A percentile compares a stretch with the other conserved stretches of the same genome.
phyloP scores from a whole-genome alignment of 345 rosid genomes.

The Lumnitzera littorea region DNA sequence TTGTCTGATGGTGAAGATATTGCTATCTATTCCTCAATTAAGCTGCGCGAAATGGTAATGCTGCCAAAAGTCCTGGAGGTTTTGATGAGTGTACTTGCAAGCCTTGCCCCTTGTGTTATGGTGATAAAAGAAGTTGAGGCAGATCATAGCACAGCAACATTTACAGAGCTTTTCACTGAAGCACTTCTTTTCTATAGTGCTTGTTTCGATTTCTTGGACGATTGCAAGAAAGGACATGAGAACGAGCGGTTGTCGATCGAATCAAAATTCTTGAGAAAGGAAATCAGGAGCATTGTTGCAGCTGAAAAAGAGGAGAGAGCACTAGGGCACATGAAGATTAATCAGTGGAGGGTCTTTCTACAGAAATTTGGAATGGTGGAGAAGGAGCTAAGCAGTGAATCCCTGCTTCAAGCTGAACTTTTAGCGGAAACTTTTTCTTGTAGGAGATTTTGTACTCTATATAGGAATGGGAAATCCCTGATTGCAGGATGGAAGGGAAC shows the following conservation, averaged over 20 bases:
- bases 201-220: constrained; percentile 14
- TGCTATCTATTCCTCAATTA: constrained; percentile 5
- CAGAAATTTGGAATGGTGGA: constrained; percentile 5
- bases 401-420: too few species aligned
- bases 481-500: constrained; percentile 15
- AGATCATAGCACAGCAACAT: constrained; percentile 11
- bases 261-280: constrained; percentile 6
- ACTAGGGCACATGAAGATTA: constrained; percentile 8
- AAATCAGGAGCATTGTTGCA: constrained; percentile 7
- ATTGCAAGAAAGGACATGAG: constrained; percentile 8
- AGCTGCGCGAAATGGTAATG: background rate
- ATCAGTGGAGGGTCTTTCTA: constrained; percentile 15
- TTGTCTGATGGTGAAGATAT: constrained; percentile 8
- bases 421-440: too few species aligned
- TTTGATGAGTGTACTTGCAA: constrained; percentile 7
- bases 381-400: too few species aligned
- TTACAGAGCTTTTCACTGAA: constrained; percentile 11
- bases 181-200: constrained; percentile 13
- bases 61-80: constrained; percentile 3
- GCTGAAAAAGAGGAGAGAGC: constrained; percentile 11
- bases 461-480: background rate
- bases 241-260: constrained; percentile 3
- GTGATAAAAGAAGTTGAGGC: constrained; percentile 13
- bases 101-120: constrained; percentile 14
- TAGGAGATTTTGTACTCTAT: too few species aligned